Percentiles rank a stretch among this genome's conserved stretches.
Conservation (phyloP, 2,329 filamentous ascomycete species). For the Hypoxylon sp. region DNA sequence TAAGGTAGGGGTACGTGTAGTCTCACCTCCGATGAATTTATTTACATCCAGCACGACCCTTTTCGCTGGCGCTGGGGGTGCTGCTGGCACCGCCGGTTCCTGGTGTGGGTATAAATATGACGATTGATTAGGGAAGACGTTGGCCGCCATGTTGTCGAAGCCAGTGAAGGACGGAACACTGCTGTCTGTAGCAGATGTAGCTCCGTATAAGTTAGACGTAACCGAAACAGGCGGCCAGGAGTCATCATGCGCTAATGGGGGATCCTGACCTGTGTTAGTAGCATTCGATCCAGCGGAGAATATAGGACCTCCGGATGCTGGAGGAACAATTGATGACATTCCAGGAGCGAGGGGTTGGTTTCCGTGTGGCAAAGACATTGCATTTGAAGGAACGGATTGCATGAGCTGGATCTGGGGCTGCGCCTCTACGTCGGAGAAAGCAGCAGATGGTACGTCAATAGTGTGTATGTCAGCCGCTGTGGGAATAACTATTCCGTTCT, state of each 20-base stretch:
- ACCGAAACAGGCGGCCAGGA: conserved; percentile 24
- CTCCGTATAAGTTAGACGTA: conserved; percentile 21
- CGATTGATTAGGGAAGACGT: conserved; percentile 18
- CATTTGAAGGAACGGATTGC: conserved; percentile 28
- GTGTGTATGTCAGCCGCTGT: conserved; percentile 72
- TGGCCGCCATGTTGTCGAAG: conserved; percentile 27
- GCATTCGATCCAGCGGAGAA: neutral
- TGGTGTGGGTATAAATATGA: conserved; percentile 35
- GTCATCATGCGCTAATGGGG: neutral
- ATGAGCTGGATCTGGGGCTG: conserved; percentile 27
- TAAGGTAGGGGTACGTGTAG: neutral
- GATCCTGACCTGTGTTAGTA: neutral
- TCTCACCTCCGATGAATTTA: conserved; percentile 39
- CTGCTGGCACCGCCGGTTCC: neutral
- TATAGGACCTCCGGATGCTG: conserved; percentile 7
- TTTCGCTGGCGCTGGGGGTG: conserved; percentile 12
- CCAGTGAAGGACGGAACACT: conserved; percentile 26
- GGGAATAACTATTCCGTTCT: conserved; percentile 74
- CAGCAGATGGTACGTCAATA: conserved; percentile 66
- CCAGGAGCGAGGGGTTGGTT: conserved; percentile 8
- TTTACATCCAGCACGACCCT: conserved; percentile 40
- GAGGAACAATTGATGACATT: neutral
- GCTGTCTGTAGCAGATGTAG: conserved; percentile 6
- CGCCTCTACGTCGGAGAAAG: conserved; percentile 55
- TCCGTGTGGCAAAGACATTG: conserved; percentile 5